Percentiles rank a stretch among this genome's conserved stretches.
Conservation (phyloP, 345 rosid genomes). For the Capsella bursapastoris region DNA sequence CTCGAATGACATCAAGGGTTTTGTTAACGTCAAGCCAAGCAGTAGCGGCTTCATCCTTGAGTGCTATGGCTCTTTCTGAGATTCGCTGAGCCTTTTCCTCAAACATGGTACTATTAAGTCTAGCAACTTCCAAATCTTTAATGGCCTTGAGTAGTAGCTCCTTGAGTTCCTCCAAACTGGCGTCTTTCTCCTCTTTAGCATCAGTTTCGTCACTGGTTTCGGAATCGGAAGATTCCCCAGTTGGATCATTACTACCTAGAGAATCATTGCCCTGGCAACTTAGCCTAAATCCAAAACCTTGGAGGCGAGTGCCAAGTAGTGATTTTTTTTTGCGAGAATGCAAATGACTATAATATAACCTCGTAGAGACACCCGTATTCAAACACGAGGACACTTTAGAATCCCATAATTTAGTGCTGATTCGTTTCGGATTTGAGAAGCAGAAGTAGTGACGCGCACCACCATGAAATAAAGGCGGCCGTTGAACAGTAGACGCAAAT, state of each 20-base stretch:
- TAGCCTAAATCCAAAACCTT: constrained; percentile 44
- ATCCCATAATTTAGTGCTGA: constrained; percentile 42
- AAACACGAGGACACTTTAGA: constrained; percentile 38
- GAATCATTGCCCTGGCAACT: constrained; percentile 72
- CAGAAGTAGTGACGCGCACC: constrained; percentile 35
- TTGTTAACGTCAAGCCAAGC: constrained; percentile 69
- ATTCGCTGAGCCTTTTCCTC: constrained; percentile 90
- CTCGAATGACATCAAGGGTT: constrained; percentile 61
- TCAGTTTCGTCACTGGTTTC: constrained; percentile 46
- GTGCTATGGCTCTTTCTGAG: constrained; percentile 83
- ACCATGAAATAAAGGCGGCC: constrained; percentile 44
- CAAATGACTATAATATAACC: constrained; percentile 39
- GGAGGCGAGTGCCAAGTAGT: constrained; percentile 38
- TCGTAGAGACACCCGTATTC: constrained; percentile 42
- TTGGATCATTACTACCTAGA: constrained; percentile 60
- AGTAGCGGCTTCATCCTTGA: constrained; percentile 72
- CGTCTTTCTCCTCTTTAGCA: constrained; percentile 48
- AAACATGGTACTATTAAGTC: constrained; percentile 72
- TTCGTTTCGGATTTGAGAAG: constrained; percentile 43
- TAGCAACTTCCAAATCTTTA: constrained; percentile 78
- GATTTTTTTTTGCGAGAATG: constrained; percentile 38
- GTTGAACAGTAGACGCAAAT: constrained; percentile 53
- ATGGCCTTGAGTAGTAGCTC: constrained; percentile 62
- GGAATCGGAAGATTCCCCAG: constrained; percentile 50
- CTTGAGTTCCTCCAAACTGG: constrained; percentile 60